These are phyloP conservation scores for Lasiosphaeria miniovina DNA, from an alignment of 495 filamentous ascomycete species.

Conservation along the genomic window DNA sequence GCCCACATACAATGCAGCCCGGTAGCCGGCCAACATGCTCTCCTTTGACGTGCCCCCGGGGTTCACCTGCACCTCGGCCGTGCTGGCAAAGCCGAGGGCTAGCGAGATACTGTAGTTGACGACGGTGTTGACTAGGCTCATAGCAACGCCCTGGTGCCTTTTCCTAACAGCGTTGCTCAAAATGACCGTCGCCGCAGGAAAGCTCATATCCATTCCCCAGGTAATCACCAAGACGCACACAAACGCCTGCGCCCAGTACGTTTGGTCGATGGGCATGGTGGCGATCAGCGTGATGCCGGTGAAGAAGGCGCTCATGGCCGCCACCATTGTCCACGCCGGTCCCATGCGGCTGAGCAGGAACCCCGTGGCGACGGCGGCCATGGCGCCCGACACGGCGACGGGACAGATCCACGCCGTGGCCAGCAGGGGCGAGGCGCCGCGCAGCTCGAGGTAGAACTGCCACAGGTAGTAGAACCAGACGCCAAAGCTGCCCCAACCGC, in stretches of 20 bases:
- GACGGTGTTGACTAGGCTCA: conserved; percentile 41
- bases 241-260: conserved; percentile 45
- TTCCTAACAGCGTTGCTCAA: conserved; percentile 38
- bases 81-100: conserved; percentile 48
- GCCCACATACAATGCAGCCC: conserved; percentile 34
- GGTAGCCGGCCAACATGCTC: conserved; percentile 37
- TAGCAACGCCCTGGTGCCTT: conserved; percentile 44
- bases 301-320: conserved; percentile 48
- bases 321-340: conserved; percentile 49
- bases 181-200: conserved; percentile 39
- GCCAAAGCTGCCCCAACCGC: conserved; percentile 61
- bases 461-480: conserved; percentile 59
- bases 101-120: conserved; percentile 46
- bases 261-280: conserved; percentile 48
- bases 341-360: conserved; percentile 41
- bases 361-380: conserved; percentile 49
- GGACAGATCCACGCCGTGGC: conserved; percentile 46
- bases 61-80: conserved; percentile 40
- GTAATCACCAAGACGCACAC: conserved; percentile 45
- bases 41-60: conserved; percentile 28
- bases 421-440: conserved; percentile 41
- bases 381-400: conserved; percentile 43
- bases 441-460: conserved; percentile 51
- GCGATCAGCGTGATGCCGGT: conserved; percentile 44
- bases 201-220: conserved; percentile 54